Evolutionary conservation across 78 protist species (phyloP), one percentile per base, ranked within the genome.

Genomic region (Dictyostelium firmibasis): DNA sequence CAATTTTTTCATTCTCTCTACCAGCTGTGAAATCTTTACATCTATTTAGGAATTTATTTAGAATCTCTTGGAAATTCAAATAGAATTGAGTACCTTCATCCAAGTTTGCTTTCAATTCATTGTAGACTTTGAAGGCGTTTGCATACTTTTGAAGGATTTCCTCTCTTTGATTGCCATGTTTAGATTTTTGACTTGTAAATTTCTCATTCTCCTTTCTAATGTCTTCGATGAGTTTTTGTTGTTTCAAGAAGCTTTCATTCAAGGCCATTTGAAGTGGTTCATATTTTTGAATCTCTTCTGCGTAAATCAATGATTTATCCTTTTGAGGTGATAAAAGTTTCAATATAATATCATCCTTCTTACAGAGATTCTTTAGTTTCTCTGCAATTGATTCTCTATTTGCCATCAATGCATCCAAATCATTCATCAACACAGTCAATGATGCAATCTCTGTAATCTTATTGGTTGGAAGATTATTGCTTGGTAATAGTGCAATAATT

Each of bases 31-130:
- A 93, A 83, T 93, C 96, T 50, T 93, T 81, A 82, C 91, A 84
- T 25, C 72, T 84, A 25, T 14, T 35, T 64, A 36, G 60, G 53
- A 93, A 93, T 44, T 81, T 83, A 16, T 67, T 14, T 31, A 93
- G 78, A 25, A 85, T 74, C 83, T 93, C 96, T 78, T 93, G 96
- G 81, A 93, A 93, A 50, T 93, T 85, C 3, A 84, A 23, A 33
- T 93, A 93, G 86, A 93, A 93, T 43, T 85, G 83, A 50, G 86
- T 93, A 64, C 96, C 96, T 57, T 93, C 96, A 10, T 88, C 93
- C 36, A 93, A 83, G 43, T 93, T 85, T 4, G 96, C 83, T 60
- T 93, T 93, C 35, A 93, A 72, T 41, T 93, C 96, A 43, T 41
- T 57, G 87, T 86, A 83, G 8, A 82, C 81, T 44, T 93, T 93